phyloP scores from a whole-genome alignment of 2,329 filamentous ascomycete genomes.

The Macrophomina tecta region DNA sequence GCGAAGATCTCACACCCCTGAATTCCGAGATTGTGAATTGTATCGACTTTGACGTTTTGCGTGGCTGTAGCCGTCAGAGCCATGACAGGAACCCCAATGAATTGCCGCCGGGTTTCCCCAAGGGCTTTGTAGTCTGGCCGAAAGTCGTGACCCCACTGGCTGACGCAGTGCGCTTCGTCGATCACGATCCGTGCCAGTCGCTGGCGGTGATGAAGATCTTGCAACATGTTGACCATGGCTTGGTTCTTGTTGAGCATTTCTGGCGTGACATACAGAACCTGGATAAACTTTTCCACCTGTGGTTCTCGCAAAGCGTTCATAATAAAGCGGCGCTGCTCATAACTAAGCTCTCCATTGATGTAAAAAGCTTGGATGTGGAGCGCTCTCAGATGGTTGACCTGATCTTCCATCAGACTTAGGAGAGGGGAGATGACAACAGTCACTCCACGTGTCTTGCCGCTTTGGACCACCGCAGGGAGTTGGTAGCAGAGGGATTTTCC shows the following conservation, averaged over 20 bases:
- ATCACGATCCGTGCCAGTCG: slow-evolving; percentile 92
- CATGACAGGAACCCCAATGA: slow-evolving; percentile 85
- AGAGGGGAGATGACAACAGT: slow-evolving; percentile 95
- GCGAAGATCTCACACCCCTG: slow-evolving; percentile 77
- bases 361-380: slow-evolving; percentile 79
- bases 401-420: slow-evolving; percentile 95
- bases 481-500: slow-evolving; percentile 98
- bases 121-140: slow-evolving; percentile 92
- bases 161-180: slow-evolving; percentile 98
- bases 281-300: slow-evolving; percentile 76
- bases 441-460: slow-evolving; percentile 81
- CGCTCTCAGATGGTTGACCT: slow-evolving; percentile 80
- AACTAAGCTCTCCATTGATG: slow-evolving; percentile 77
- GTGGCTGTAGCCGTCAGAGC: slow-evolving; percentile 96
- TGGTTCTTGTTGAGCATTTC: slow-evolving; percentile 92
- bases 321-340: slow-evolving; percentile 68
- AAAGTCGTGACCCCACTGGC: slow-evolving; percentile 99
- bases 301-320: slow-evolving; percentile 66
- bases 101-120: slow-evolving; percentile 73
- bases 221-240: slow-evolving; percentile 69
- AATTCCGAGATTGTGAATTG: slow-evolving; percentile 90
- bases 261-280: slow-evolving; percentile 92
- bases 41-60: slow-evolving; percentile 87
- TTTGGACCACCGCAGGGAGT: slow-evolving; percentile 81
- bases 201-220: slow-evolving; percentile 69